Base-by-base conservation (phyloP, 257 asterid species). In the Linderniella brevidens region DNA sequence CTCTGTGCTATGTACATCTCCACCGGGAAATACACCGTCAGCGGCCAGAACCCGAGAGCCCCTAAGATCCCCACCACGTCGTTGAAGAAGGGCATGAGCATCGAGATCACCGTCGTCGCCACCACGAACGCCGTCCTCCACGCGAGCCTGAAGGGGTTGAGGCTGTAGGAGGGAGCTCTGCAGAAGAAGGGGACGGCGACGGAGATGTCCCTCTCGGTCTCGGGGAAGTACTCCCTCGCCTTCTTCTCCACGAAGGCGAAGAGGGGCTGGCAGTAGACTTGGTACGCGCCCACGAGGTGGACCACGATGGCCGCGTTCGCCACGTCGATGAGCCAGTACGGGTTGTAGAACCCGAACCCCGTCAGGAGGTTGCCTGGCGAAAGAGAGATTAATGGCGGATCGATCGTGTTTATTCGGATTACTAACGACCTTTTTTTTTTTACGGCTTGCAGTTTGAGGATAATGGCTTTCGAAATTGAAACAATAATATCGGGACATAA, bases 291-390 rank as follows among this genome's bases (percentile, higher is more conserved):
- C 8, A 74, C 57, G 5, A 78, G 71, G 35, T 78, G 83, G 52
- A 74, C 37, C 0, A 72, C 83, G 1, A 78, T 78, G 45, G 80
- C 80, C 0, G 53, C 38, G 15, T 74, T 78, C 8, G 83, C 88
- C 11, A 74, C 67, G 65, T 78, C 90, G 4, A 78, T 61, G 5
- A 78, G 73, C 90, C 90, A 78, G 49, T 55, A 72, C 0, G 90
- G 90, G 54, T 78, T 66, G 55, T 71, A 78, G 65, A 78, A 78
- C 6, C 90, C 84, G 50, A 78, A 78, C 4, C 90, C 90, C 1
- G 90, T 78, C 9, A 75, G 50, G 3, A 78, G 77, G 41, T 75
- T 78, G 32, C 76, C 80, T 0, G 84, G 90, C 35, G 90, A 47
- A 36, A n/a, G n/a, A n/a, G n/a, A n/a, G n/a, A n/a, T n/a, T n/a